These are phyloP conservation scores for Madurella mycetomatis DNA, from an alignment of 2,329 filamentous ascomycete genomes.

Conservation along the genomic window DNA sequence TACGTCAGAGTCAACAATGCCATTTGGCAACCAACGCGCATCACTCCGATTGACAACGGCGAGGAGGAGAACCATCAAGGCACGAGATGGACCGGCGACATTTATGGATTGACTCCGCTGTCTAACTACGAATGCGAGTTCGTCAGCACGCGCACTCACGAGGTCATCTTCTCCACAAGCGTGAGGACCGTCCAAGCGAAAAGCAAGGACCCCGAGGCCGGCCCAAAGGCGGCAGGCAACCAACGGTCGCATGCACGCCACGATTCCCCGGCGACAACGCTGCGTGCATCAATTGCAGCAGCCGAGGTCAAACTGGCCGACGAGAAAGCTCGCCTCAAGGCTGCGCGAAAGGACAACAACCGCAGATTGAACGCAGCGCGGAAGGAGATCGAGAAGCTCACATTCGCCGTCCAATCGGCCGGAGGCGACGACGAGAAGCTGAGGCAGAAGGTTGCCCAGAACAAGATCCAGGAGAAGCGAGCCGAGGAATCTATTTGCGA, in stretches of 20 bases:
- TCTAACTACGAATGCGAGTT: slow-evolving; percentile 79
- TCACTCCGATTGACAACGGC: slow-evolving; percentile 46
- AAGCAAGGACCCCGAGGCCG: slow-evolving; percentile 37
- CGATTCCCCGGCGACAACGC: slow-evolving; percentile 70
- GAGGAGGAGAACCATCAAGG: slow-evolving; percentile 36
- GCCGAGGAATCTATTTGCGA: slow-evolving; percentile 36
- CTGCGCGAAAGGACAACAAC: slow-evolving; percentile 70
- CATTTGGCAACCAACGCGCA: slow-evolving; percentile 73
- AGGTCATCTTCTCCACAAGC: slow-evolving; percentile 66
- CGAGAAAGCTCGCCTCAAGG: slow-evolving; percentile 64
- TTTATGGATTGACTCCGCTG: slow-evolving; percentile 64
- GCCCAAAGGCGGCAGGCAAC: slow-evolving; percentile 36
- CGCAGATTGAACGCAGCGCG: slow-evolving; percentile 61
- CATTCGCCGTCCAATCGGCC: slow-evolving; percentile 60
- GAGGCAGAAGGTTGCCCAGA: slow-evolving; percentile 69
- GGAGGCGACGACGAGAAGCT: slow-evolving; percentile 73
- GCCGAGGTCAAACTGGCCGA: slow-evolving; percentile 67
- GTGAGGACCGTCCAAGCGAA: slow-evolving; percentile 60
- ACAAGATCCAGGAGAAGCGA: slow-evolving; percentile 68
- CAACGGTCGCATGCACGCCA: slow-evolving; percentile 61
- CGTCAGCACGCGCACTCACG: slow-evolving; percentile 60
- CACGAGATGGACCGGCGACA: slow-evolving; percentile 64
- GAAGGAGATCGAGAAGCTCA: slow-evolving; percentile 69
- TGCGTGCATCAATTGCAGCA: slow-evolving; percentile 70
- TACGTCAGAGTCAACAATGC: slow-evolving; percentile 75